Base-by-base conservation (phyloP, 352 stramenopile species). In the Phytophthora litchii region DNA sequence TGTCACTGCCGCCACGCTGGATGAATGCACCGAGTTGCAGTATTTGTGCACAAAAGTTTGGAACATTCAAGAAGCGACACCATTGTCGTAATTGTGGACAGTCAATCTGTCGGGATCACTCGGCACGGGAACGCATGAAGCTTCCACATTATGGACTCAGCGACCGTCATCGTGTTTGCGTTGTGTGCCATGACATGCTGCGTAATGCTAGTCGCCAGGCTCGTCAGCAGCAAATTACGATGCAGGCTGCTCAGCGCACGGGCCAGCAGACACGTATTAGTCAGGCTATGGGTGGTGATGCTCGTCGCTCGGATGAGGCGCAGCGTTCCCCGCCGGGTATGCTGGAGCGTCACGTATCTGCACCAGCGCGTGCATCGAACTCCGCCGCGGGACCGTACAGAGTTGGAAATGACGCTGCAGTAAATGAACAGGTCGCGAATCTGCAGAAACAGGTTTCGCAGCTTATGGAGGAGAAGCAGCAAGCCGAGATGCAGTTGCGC, bases 41-140 rank as follows among this genome's bases (percentile, higher is more conserved):
- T 57, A 93, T 95, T 46, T 95, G 86, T 59, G 83, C 81, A 37
- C 80, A 80, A 34, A 95, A 92, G 54, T 95, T 91, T 52, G 70
- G 64, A 35, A 63, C 78, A 1, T 91, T 92, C 60, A 90, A 88
- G 66, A 94, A 93, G 67, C 83, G 86, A 16, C 86, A 95, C 65
- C 86, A 95, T 64, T 95, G 86, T 55, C 83, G 86, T 27, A 95
- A 95, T 61, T 95, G 86, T 40, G 86, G 86, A 0, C 83, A 93
- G 64, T 92, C 86, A 7, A 91, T 95, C 52, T 95, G 86, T 47
- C 73, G 83, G 3, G 83, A 93, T 37, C 86, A 95, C 70, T 95
- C 86, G 41, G 86, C 86, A 32, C 79, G 85, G 12, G 80, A 94
- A 58, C 84, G 84, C 19, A 87, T 94, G 74, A 79, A 79, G 50